Conservation (phyloP, 495 filamentous ascomycete species). For the Penicillium tannophilum region DNA sequence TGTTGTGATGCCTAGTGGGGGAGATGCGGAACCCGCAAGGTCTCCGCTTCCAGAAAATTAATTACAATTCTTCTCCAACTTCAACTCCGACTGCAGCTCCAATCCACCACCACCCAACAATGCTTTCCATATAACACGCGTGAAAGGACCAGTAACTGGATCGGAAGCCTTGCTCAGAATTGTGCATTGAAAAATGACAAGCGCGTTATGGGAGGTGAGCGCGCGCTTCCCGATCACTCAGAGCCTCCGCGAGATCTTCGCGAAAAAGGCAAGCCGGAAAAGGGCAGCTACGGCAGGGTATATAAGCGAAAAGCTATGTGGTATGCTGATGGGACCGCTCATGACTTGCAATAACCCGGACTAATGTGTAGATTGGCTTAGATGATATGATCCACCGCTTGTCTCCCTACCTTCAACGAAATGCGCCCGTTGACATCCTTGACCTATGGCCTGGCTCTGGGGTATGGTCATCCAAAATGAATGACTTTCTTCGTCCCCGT, state of each 20-base stretch:
- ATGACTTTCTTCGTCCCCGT: conserved; percentile 72
- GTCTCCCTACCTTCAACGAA: conserved; percentile 59
- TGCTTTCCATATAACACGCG: neutral
- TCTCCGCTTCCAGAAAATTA: conserved; percentile 2
- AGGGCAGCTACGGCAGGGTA: conserved; percentile 37
- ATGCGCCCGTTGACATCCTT: conserved; percentile 74
- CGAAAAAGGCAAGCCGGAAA: conserved; percentile 1
- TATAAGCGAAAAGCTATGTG: conserved; percentile 61
- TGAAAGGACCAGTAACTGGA: neutral
- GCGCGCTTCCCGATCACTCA: conserved; percentile 26
- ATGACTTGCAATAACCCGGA: neutral
- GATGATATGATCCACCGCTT: conserved; percentile 56
- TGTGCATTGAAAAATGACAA: neutral
- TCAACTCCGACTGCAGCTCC: neutral
- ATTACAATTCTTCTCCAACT: neutral
- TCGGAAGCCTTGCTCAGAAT: neutral
- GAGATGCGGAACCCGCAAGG: conserved; percentile 9
- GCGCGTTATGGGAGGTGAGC: neutral
- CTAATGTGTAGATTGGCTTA: conserved; percentile 17
- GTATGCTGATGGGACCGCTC: conserved; percentile 30
- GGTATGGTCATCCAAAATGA: conserved; percentile 72
- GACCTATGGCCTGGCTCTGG: conserved; percentile 81
- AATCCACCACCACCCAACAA: neutral
- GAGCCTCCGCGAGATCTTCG: conserved; percentile 16
- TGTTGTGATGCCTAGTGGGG: conserved; percentile 2